These are phyloP conservation scores for Paramyrothecium sp. DNA, from an alignment of 2,329 filamentous ascomycete genomes.

Conservation along the genomic window DNA sequence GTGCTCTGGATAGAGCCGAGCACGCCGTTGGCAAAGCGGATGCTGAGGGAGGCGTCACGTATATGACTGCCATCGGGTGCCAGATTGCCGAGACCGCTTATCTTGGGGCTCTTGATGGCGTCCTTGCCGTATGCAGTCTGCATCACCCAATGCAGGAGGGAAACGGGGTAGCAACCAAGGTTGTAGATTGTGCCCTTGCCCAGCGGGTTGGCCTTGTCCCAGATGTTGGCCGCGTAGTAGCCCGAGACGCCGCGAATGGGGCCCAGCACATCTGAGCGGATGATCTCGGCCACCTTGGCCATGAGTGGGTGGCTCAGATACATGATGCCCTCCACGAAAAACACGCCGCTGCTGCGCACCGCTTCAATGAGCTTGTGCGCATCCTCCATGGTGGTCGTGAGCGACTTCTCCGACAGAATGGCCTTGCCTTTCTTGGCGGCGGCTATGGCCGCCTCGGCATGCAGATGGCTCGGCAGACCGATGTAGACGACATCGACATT, in stretches of 20 bases:
- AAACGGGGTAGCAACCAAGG: constrained; percentile 24
- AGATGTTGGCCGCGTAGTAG: constrained; percentile 24
- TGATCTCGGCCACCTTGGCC: constrained; percentile 17
- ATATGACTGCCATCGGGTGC: constrained; percentile 15
- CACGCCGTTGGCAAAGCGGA: constrained; percentile 18
- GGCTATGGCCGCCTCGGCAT: constrained; percentile 19
- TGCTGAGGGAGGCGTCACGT: constrained; percentile 18
- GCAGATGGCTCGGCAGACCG: constrained; percentile 22
- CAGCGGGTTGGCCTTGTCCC: constrained; percentile 21
- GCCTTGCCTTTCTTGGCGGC: constrained; percentile 19
- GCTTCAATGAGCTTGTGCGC: constrained; percentile 17
- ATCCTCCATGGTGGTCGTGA: constrained; percentile 22
- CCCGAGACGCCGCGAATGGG: constrained; percentile 17
- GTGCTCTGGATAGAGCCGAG: constrained; percentile 22
- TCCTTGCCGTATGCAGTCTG: constrained; percentile 17
- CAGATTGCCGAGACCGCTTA: constrained; percentile 19
- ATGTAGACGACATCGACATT: constrained; percentile 23
- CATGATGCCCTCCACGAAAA: constrained; percentile 25
- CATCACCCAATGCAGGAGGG: constrained; percentile 21
- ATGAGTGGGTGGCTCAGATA: constrained; percentile 22
- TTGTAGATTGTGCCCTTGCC: constrained; percentile 27
- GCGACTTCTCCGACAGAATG: constrained; percentile 23
- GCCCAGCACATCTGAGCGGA: constrained; percentile 17
- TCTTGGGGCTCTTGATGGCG: constrained; percentile 13
- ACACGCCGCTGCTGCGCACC: constrained; percentile 15